Evolutionary conservation across 2,329 filamentous ascomycete genomes (phyloP).

Genomic region (Chrysoporthe deuterocubensis): DNA sequence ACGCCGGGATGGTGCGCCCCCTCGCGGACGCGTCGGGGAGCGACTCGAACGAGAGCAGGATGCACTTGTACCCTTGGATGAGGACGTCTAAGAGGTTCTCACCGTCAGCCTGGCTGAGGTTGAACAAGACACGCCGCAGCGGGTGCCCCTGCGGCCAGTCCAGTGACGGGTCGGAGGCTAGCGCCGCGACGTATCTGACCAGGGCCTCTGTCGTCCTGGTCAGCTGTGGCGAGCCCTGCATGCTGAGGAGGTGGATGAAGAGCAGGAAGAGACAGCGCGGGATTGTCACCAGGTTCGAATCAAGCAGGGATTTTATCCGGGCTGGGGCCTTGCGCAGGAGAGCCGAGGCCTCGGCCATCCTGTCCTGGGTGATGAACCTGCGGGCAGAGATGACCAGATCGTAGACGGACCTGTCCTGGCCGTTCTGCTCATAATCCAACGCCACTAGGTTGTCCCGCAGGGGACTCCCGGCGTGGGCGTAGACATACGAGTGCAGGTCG

Average conservation of each 20-base stretch:
- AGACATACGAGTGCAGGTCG: conserved; percentile 27
- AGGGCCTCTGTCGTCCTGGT: conserved; percentile 18
- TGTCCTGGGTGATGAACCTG: conserved; percentile 21
- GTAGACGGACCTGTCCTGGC: conserved; percentile 10
- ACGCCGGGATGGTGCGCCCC: conserved; percentile 20
- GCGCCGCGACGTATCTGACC: conserved; percentile 19
- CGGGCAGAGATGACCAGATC: conserved; percentile 24
- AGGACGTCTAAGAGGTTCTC: conserved; percentile 22
- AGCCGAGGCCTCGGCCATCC: conserved; percentile 21
- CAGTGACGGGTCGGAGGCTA: conserved; percentile 15
- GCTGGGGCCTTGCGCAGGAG: conserved; percentile 21
- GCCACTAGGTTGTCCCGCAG: conserved; percentile 6
- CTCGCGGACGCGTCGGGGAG: conserved; percentile 6
- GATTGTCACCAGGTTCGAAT: conserved; percentile 18
- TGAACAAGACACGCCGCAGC: conserved; percentile 20
- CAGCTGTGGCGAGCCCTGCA: conserved; percentile 12
- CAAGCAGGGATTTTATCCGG: conserved; percentile 19
- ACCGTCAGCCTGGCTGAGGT: conserved; percentile 18
- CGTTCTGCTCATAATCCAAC: not conserved
- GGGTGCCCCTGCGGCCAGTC: conserved; percentile 25
- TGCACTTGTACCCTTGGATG: conserved; percentile 22
- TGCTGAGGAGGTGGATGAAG: conserved; percentile 24
- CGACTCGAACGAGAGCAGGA: conserved; percentile 23
- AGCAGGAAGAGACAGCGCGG: conserved; percentile 24
- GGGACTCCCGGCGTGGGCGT: conserved; percentile 14